phyloP scores from a whole-genome alignment of 2,329 filamentous ascomycete genomes.

The Phialophora verrucosa region DNA sequence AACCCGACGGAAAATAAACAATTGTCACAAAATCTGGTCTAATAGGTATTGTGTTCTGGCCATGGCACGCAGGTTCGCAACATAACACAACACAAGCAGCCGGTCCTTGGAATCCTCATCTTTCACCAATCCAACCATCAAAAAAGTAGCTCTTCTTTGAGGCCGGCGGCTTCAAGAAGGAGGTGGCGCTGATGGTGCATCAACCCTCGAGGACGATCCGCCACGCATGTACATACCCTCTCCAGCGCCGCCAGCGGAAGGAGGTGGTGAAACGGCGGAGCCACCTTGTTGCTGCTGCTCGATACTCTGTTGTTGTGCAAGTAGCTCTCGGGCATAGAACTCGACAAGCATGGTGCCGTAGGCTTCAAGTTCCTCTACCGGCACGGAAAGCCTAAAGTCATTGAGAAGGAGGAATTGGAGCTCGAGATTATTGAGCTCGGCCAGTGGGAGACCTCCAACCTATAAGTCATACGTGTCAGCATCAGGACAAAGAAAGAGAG shows the following conservation, averaged over 20 bases:
- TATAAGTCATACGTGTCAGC: conserved; percentile 49
- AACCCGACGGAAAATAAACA: not conserved
- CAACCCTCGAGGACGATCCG: conserved; percentile 16
- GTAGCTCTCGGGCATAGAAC: conserved; percentile 91
- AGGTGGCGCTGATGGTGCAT: conserved; percentile 16
- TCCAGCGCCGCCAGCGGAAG: conserved; percentile 7
- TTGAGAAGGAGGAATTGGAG: conserved; percentile 94
- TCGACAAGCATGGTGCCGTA: conserved; percentile 99
- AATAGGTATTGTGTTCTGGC: conserved; percentile 19
- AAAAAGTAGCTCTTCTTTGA: not conserved
- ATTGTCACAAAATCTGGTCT: conserved; percentile 19
- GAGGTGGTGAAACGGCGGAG: conserved; percentile 23
- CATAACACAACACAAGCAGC: conserved; percentile 8
- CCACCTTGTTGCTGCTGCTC: conserved; percentile 21
- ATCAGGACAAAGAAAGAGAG: not conserved
- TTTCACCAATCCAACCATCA: not conserved
- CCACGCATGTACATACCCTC: conserved; percentile 38
- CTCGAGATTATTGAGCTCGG: conserved; percentile 94
- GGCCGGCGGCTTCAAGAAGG: conserved; percentile 5
- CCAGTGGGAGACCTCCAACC: conserved; percentile 91
- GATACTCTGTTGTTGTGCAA: conserved; percentile 63
- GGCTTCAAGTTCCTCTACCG: conserved; percentile 92
- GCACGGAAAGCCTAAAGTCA: conserved; percentile 90
- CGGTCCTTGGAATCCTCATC: not conserved
- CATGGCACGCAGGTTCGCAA: conserved; percentile 13